Base-by-base conservation (phyloP, 169 alveolate genomes). In the Babesia bigemina region DNA sequence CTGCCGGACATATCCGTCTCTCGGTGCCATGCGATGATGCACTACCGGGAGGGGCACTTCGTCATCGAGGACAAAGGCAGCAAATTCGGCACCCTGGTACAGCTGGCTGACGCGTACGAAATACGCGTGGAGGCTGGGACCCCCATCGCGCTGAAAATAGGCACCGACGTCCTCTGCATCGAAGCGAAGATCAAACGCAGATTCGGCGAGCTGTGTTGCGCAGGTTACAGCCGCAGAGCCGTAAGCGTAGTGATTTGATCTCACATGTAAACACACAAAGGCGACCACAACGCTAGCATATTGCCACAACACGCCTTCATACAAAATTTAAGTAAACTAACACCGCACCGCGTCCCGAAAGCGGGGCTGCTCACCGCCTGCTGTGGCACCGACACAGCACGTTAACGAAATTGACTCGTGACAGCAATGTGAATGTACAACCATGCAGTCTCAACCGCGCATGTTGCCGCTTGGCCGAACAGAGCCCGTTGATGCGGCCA, bases 1-100 rank as follows among this genome's bases (percentile, higher is more conserved):
- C 89, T 97, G 48, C 91, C 92, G 65, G 99, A 97, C 86, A 96
- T 96, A 33, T 94, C 98, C 49, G 99, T 96, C 0, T 93, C 98
- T 11, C 86, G 99, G 84, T 48, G 73, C 26, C 99, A 97, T 84
- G 97, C 98, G 4, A 61, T 65, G 42, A 81, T 97, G 53, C 86
- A 91, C 58, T 92, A 70, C 74, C 86, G 85, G 63, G 90, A 88
- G 26, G 97, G 96, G 58, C 93, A 93, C 33, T 94, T 97, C 79
- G 88, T 92, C 70, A 72, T 97, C n/a, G 94, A 95, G 70, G 99
- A 97, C 86, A 88, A 91, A 58, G 75, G 91, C 52, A 92, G 98
- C 72, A 97, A 97, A 71, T 96, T 97, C 82, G 99, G 99, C 33
- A 96, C 99, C 8, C 88, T 97, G 53, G 84, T 96, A 16, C 86